These are phyloP conservation scores for Elaphomyces granulatus DNA, from an alignment of 495 filamentous ascomycete species.

Conservation along the genomic window DNA sequence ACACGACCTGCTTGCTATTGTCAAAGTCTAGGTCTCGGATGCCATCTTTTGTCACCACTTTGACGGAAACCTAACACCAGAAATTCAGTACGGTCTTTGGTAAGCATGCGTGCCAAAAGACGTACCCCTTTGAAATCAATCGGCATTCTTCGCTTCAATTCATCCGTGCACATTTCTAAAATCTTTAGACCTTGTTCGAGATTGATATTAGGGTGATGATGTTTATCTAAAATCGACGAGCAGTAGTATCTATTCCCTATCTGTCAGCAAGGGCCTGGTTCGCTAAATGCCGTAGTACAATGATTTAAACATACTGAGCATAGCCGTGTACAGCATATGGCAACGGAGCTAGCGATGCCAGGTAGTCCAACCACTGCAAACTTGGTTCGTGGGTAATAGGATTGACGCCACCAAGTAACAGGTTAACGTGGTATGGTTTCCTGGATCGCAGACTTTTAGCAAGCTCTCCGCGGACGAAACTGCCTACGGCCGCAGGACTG, in stretches of 20 bases:
- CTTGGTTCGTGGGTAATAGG: conserved; percentile 73
- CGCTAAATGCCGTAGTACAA: too few relatives aligned
- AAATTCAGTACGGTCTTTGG: conserved; percentile 4
- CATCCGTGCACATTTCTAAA: conserved; percentile 84
- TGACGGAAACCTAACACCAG: conserved; percentile 51
- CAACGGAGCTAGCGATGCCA: conserved; percentile 71
- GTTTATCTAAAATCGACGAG: conserved; percentile 91
- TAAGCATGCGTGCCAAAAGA: conserved; percentile 2
- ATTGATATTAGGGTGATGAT: conserved; percentile 85
- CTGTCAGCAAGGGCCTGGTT: conserved; percentile 13
- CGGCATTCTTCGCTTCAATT: conserved; percentile 87
- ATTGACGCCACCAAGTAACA: conserved; percentile 85
- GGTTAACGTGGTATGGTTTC: conserved; percentile 90
- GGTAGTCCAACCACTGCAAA: conserved; percentile 94
- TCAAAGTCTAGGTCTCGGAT: conserved; percentile 67
- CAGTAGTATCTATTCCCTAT: conserved; percentile 63
- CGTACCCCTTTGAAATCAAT: conserved; percentile 92
- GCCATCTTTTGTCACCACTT: conserved; percentile 86
- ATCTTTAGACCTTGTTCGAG: conserved; percentile 82
- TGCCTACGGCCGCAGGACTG: conserved; percentile 70
- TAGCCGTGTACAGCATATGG: conserved; percentile 98
- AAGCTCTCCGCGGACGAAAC: conserved; percentile 86
- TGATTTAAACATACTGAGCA: conserved; percentile 83
- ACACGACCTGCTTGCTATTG: conserved; percentile 56
- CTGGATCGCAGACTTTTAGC: conserved; percentile 78